Conservation (phyloP, 2,329 filamentous ascomycete genomes). For the Phyllosticta citriasiana region DNA sequence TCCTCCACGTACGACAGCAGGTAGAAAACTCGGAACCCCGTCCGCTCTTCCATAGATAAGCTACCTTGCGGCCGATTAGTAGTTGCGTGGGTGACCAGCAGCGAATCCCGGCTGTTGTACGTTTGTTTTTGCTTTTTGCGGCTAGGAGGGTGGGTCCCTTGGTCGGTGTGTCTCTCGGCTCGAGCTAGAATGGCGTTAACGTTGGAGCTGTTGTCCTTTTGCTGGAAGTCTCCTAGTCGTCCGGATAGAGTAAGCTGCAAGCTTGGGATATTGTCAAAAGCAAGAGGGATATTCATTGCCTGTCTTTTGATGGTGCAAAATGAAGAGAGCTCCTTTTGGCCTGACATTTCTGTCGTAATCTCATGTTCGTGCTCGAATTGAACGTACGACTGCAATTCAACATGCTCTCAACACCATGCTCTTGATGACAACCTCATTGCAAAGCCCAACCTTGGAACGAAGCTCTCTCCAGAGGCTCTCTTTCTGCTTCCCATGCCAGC, state of each 20-base stretch:
- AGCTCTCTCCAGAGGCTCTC: conserved; percentile 7
- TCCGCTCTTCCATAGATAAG: too few relatives aligned
- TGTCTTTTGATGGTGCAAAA: background rate
- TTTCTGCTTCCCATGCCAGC: conserved; percentile 79
- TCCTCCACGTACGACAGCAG: too few relatives aligned
- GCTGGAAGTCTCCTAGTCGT: background rate
- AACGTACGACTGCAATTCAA: background rate
- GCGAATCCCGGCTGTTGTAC: too few relatives aligned
- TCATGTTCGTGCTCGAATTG: background rate
- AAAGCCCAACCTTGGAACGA: conserved; percentile 5
- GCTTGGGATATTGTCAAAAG: background rate
- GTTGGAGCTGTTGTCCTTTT: background rate
- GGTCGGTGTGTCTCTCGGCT: background rate
- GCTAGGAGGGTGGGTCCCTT: background rate
- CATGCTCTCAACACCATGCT: background rate
- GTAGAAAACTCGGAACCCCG: too few relatives aligned
- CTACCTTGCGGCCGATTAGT: too few relatives aligned
- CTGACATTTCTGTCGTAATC: background rate
- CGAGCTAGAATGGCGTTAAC: background rate
- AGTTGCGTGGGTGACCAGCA: too few relatives aligned
- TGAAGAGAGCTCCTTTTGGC: background rate
- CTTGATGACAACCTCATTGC: background rate
- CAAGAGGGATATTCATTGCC: background rate
- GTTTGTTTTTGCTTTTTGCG: background rate
- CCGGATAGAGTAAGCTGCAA: background rate